Evolutionary conservation across 78 protist species (phyloP).

Genomic region (Chrysochromulina tobinii): DNA sequence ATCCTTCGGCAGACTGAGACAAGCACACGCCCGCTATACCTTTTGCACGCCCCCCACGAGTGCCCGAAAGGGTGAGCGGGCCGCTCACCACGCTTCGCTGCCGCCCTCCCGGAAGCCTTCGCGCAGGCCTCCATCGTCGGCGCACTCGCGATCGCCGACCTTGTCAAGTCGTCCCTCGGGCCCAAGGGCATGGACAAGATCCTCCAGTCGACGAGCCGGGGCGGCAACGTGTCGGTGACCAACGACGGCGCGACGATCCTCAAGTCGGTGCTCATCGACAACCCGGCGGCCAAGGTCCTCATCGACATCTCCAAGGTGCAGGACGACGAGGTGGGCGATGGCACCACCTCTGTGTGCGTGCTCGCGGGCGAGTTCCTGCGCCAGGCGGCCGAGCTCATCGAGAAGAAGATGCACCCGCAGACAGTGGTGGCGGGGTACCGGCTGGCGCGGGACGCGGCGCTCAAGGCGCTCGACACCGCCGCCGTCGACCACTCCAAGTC

Average conservation of each 20-base stretch:
- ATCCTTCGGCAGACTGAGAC: no score
- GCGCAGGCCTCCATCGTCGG: constrained; percentile 61
- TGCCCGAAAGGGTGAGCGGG: no score
- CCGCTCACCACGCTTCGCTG: not conserved
- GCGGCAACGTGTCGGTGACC: constrained; percentile 74
- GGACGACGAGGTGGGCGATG: constrained; percentile 99
- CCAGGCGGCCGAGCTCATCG: constrained; percentile 94
- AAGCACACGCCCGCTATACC: no score
- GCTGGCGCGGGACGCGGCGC: constrained; percentile 83
- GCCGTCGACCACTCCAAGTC: constrained; percentile 59
- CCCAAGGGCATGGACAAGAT: constrained; percentile 99
- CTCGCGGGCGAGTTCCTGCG: constrained; percentile 96
- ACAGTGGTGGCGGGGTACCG: constrained; percentile 68
- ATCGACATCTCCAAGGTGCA: constrained; percentile 89
- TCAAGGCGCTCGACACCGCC: constrained; percentile 65
- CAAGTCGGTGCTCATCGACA: constrained; percentile 81
- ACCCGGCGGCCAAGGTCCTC: constrained; percentile 38
- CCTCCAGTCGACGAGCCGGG: constrained; percentile 63
- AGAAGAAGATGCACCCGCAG: constrained; percentile 94
- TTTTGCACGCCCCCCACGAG: no score
- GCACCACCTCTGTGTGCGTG: constrained; percentile 96
- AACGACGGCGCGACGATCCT: constrained; percentile 99
- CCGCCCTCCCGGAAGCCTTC: not conserved
- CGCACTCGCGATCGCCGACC: constrained; percentile 97
- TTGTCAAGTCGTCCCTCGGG: constrained; percentile 98